These are phyloP conservation scores for Trichosporon sp. DNA, from an alignment of 1,284 basidiomycete species.

Conservation along the genomic window DNA sequence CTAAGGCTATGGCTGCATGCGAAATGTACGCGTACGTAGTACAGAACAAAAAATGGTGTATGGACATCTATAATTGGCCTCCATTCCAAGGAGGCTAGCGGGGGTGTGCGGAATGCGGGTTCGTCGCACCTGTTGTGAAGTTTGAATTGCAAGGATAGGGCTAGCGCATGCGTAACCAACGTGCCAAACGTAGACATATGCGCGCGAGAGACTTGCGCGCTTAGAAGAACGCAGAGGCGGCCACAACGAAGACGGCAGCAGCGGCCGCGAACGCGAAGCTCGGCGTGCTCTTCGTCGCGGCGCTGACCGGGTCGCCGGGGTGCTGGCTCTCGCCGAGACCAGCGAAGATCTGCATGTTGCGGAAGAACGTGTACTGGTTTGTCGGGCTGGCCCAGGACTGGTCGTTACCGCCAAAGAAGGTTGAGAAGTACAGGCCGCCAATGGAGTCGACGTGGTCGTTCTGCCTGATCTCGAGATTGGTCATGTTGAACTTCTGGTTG, in stretches of 20 bases:
- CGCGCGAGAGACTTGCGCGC: not conserved
- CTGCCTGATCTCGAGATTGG: constrained; percentile 51
- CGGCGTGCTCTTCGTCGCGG: not conserved
- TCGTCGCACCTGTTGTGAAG: not conserved
- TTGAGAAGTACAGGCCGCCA: constrained; percentile 55
- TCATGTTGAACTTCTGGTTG: constrained; percentile 46
- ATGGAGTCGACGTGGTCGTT: constrained; percentile 40
- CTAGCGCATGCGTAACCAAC: not conserved
- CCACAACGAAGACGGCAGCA: constrained; percentile 6
- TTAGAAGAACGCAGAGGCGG: constrained; percentile 8
- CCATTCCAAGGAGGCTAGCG: not conserved
- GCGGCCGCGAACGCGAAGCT: not conserved
- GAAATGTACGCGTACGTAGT: not conserved
- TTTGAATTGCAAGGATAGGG: not conserved
- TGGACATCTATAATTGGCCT: not conserved
- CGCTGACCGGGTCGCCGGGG: constrained; percentile 26
- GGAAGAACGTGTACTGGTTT: constrained; percentile 52
- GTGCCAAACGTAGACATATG: too few species aligned
- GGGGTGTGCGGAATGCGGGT: not conserved
- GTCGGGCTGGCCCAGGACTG: constrained; percentile 51
- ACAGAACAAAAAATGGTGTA: constrained; percentile 3
- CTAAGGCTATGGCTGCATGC: constrained; percentile 1
- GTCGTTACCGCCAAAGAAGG: constrained; percentile 57
- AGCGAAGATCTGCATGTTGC: constrained; percentile 50
- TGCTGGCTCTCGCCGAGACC: constrained; percentile 42